Base-by-base conservation (phyloP, 345 rosid species). In the Heritiera littoralis region DNA sequence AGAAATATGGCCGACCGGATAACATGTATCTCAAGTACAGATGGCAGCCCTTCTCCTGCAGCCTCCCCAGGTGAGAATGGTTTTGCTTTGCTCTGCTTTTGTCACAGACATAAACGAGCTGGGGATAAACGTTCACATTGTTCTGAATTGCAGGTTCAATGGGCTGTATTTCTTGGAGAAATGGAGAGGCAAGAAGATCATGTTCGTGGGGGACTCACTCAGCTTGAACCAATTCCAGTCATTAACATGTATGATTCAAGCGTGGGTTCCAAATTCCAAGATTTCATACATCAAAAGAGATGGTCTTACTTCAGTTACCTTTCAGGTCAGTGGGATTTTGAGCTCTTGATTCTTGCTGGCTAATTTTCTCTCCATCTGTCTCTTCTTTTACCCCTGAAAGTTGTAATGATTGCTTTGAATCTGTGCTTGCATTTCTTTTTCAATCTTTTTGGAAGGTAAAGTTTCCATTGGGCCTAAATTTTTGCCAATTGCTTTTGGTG, bases 131-230 rank as follows among this genome's bases (percentile, higher is more conserved):
- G 10, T 6, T 4, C 66, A 18, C 35, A 63, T 9, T 35, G 40
- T 23, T 63, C 9, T 28, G 30, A 20, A 63, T 23, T 52, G 69
- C 89, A 94, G 99, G 92, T 95, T 95, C 80, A 90, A 90, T 85
- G 99, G 97, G 79, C 5, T 83, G 80, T 81, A 81, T 84, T 92
- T 95, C 82, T 74, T 95, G 86, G 86, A 88, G 85, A 92, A 84
- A 84, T 90, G 91, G 93, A 89, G 93, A 77, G 98, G 98, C 83
- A 95, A 95, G 86, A 92, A 90, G 90, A 92, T 95, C 49, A 95
- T 95, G 98, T 95, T 95, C 75, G 98, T 95, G 58, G 98, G 98
- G 6, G 98, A 95, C 86, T 95, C 98, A 75, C 88, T 95, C 85
- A 93, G 95, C 85, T 76, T 80, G 73, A 93, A 95, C 87, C 94